phyloP scores from a whole-genome alignment of 2,329 filamentous ascomycete genomes.

The Scorias spongiosa region DNA sequence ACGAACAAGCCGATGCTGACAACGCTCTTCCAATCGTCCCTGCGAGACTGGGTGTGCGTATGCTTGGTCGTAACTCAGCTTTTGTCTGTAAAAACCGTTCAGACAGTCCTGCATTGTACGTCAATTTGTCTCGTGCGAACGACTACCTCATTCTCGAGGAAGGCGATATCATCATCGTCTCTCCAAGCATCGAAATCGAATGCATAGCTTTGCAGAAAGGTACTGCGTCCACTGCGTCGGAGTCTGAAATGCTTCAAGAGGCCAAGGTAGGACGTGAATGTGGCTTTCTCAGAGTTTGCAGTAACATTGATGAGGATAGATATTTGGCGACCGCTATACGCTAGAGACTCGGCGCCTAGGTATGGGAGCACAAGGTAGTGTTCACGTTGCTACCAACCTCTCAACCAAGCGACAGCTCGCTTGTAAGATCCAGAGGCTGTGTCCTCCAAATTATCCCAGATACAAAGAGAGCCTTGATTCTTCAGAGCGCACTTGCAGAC shows the following conservation, averaged over 20 bases:
- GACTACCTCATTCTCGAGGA: background rate
- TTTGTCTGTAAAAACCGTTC: too few relatives aligned
- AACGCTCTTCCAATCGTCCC: background rate
- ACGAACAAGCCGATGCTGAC: background rate
- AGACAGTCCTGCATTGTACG: too few relatives aligned
- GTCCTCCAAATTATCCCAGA: constrained; percentile 3
- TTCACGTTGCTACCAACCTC: constrained; percentile 40
- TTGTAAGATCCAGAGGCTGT: constrained; percentile 50
- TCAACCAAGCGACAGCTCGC: constrained; percentile 44
- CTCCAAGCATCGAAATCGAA: background rate
- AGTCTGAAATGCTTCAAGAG: background rate
- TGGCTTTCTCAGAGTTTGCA: too few relatives aligned
- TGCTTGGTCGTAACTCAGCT: too few relatives aligned
- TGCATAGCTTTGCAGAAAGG: background rate
- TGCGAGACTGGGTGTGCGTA: background rate
- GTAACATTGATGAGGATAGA: too few relatives aligned
- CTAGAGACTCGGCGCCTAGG: constrained; percentile 19
- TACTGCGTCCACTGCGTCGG: background rate
- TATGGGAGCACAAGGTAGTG: constrained; percentile 36
- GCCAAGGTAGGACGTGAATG: background rate
- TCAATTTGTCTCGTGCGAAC: background rate
- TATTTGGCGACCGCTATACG: too few relatives aligned
- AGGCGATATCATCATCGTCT: background rate
- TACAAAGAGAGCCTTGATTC: background rate
- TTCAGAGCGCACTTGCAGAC: background rate